Percentiles rank a stretch among this genome's conserved stretches.
These are phyloP conservation scores for Colletotrichum eleusines DNA, from an alignment of 2,329 filamentous ascomycete species.

Conservation along the genomic window DNA sequence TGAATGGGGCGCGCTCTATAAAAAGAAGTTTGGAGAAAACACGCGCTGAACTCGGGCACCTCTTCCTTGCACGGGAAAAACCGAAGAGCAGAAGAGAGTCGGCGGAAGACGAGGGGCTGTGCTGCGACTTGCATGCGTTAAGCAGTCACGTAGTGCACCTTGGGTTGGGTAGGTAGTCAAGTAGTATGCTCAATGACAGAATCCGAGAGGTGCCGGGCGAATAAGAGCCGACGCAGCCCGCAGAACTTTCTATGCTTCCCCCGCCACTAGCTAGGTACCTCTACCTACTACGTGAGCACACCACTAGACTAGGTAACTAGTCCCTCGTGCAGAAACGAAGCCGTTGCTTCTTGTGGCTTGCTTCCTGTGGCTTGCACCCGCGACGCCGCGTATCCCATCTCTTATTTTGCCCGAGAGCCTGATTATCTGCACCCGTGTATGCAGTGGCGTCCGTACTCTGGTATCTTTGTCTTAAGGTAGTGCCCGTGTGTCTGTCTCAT, in stretches of 20 bases:
- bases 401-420: too few relatives aligned
- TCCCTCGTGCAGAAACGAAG: neutral
- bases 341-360: neutral
- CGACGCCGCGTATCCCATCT: constrained; percentile 3
- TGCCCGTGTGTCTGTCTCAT: constrained; percentile 21
- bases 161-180: too few relatives aligned
- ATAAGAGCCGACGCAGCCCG: constrained; percentile 46
- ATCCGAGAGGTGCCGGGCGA: constrained; percentile 46
- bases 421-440: too few relatives aligned
- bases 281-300: constrained; percentile 9
- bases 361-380: neutral
- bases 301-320: too few relatives aligned
- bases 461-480: neutral
- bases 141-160: too few relatives aligned
- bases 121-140: constrained; percentile 50
- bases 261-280: neutral
- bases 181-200: constrained; percentile 48
- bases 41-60: too few relatives aligned
- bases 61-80: too few relatives aligned
- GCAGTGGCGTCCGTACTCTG: too few relatives aligned
- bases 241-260: constrained; percentile 19
- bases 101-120: constrained; percentile 48
- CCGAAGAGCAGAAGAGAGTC: constrained; percentile 5
- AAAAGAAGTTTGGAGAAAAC: constrained; percentile 7
- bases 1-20: constrained; percentile 9